Evolutionary conservation across 345 rosid species (phyloP).

Genomic region (Crucihimalaya himalaica): DNA sequence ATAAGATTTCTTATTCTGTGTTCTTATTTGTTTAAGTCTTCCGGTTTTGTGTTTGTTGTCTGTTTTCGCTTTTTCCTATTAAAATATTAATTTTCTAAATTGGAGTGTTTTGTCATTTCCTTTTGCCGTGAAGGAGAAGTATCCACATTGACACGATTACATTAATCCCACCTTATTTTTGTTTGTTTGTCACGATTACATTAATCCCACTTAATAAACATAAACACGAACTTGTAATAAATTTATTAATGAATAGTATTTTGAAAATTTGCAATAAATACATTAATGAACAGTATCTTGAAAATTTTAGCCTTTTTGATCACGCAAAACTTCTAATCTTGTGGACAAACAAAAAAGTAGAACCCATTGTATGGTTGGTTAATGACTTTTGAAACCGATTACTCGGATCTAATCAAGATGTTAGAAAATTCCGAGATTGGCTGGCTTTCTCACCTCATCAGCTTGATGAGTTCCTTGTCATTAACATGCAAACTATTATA

Average conservation of each 20-base stretch:
- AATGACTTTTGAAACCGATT: too few relatives aligned
- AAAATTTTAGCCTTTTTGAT: neutral
- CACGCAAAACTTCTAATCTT: neutral
- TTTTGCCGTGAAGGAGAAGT: constrained; percentile 10
- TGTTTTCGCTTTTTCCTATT: constrained; percentile 5
- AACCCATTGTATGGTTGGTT: too few relatives aligned
- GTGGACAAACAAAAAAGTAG: neutral
- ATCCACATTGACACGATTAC: constrained; percentile 6
- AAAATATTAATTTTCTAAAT: neutral
- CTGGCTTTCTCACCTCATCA: too few relatives aligned
- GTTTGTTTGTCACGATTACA: neutral
- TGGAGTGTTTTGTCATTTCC: neutral
- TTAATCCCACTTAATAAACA: neutral
- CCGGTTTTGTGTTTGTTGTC: constrained; percentile 27
- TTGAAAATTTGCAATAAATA: neutral
- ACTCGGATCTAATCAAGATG: too few relatives aligned
- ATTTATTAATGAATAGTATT: neutral
- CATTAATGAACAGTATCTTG: neutral
- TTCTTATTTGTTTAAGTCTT: constrained; percentile 9
- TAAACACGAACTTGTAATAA: neutral
- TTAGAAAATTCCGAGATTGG: too few relatives aligned
- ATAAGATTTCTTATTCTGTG: constrained; percentile 9
- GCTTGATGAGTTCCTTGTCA: too few relatives aligned
- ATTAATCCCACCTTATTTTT: neutral
- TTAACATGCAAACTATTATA: too few relatives aligned